A percentile compares a stretch with the other conserved stretches of the same genome.
These are phyloP conservation scores for Candida golubevii DNA, from an alignment of 805 yeast genomes.

Conservation along the genomic window DNA sequence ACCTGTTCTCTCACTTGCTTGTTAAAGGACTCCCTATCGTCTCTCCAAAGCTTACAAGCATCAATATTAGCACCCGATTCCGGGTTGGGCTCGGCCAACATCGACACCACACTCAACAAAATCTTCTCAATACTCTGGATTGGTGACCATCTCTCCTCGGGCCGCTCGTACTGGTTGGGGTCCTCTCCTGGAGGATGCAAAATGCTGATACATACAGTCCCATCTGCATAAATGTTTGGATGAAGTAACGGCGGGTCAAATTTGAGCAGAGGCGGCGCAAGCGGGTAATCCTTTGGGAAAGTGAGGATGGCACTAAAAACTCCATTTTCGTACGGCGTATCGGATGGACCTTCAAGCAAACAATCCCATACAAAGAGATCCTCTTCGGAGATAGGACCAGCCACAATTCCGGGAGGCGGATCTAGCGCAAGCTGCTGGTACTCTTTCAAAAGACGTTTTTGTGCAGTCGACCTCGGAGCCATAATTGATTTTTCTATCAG, in stretches of 20 bases:
- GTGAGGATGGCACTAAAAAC: constrained; percentile 72
- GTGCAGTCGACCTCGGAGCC: constrained; percentile 53
- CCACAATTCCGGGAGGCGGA: constrained; percentile 92
- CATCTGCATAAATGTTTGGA: constrained; percentile 92
- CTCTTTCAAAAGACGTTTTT: constrained; percentile 80
- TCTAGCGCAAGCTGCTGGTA: constrained; percentile 80
- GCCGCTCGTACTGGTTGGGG: constrained; percentile 90
- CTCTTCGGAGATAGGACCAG: constrained; percentile 80
- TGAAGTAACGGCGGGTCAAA: constrained; percentile 83
- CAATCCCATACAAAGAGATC: constrained; percentile 82
- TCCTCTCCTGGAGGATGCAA: constrained; percentile 97
- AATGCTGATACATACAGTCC: constrained; percentile 93
- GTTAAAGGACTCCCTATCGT: constrained; percentile 65
- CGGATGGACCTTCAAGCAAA: constrained; percentile 76
- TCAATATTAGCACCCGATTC: constrained; percentile 92
- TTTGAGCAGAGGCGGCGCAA: constrained; percentile 72
- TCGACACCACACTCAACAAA: constrained; percentile 83
- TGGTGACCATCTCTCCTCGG: constrained; percentile 98
- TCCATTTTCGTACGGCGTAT: constrained; percentile 82
- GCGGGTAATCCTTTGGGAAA: constrained; percentile 78
- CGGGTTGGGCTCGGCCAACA: constrained; percentile 95
- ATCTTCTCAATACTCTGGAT: constrained; percentile 98
- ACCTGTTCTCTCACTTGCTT: constrained; percentile 64
- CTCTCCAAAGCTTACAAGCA: constrained; percentile 87
- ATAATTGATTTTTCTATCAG: no score